Base-by-base conservation (phyloP, 2,329 filamentous ascomycete species). In the Fusarium napiforme region DNA sequence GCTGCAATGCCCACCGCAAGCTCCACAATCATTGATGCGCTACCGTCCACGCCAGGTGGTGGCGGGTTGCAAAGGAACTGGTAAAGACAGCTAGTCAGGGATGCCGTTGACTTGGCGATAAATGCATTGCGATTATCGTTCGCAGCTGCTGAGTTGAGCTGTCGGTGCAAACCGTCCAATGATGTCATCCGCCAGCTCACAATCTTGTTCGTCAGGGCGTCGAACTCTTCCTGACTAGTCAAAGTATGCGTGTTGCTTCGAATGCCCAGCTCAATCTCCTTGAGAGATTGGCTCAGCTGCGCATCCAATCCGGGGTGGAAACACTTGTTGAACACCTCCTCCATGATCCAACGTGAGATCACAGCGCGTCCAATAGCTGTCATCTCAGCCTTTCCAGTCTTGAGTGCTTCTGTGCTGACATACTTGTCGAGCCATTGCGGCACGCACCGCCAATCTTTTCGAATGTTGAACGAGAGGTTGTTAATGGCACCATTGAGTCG, bases 371-470 rank as follows among this genome's bases (percentile, higher is more conserved):
- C 96, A 30, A 97, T 93, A 9, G 95, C 95, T 11, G 95, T 98
- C 96, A 99, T 99, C 82, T 99, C 96, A 81, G 98, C 95, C 79
- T 95, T 97, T 69, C 95, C 96, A 15, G 92, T 94, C 77, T 92
- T 90, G 60, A 97, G 87, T 2, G 95, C 96, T 77, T 97, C 95
- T 59, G 92, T 87, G 81, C 96, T 98, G 73, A 97, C 93, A 61
- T 91, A 93, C 30, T 87, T 88, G 61, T 91, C 88, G 49, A 99
- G 86, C 94, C 95, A 98, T 10, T 86, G 80, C 1, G 96, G 96
- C 61, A 98, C 87, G 39, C 87, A 86, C 71, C 90, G 90, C 96
- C 96, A 99, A 79, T 97, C 93, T 83, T 98, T 98, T 72, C 96
- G 93, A 72, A 98, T 97, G 75, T 96, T 96, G 85, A 98, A 99